These are phyloP conservation scores for Hypoxylon sp. DNA, from an alignment of 2,329 filamentous ascomycete species.

Conservation along the genomic window DNA sequence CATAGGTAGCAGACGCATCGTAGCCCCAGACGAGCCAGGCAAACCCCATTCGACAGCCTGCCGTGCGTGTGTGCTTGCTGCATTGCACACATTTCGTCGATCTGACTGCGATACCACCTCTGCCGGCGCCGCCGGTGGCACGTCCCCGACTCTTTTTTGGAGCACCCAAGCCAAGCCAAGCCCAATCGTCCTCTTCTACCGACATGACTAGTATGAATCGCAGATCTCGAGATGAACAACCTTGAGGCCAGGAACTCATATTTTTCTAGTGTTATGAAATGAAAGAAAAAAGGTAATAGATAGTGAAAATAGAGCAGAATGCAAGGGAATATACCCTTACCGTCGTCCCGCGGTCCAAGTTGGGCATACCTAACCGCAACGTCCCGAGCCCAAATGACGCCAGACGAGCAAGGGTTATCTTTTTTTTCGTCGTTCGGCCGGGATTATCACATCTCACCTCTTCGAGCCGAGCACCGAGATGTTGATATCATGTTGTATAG, in stretches of 20 bases:
- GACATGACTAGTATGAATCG: neutral
- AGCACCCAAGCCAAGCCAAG: constrained; percentile 5
- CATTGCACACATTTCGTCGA: constrained; percentile 32
- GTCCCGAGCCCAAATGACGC: constrained; percentile 42
- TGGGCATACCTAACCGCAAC: constrained; percentile 40
- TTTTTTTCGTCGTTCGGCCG: constrained; percentile 14
- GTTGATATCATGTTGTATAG: neutral
- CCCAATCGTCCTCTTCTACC: neutral
- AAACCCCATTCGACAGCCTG: constrained; percentile 21
- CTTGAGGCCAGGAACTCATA: neutral
- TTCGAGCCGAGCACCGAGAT: constrained; percentile 22
- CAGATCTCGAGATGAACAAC: neutral
- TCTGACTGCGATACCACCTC: constrained; percentile 36
- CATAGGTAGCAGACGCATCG: constrained; percentile 23
- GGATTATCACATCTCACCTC: constrained; percentile 30
- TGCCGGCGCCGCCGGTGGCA: constrained; percentile 27
- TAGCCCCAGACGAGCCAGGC: constrained; percentile 10
- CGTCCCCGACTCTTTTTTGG: constrained; percentile 3
- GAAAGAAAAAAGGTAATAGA: too few species aligned
- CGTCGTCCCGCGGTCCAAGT: constrained; percentile 15
- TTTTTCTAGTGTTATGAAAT: too few species aligned
- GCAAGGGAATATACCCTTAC: neutral
- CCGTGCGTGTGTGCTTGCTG: constrained; percentile 4
- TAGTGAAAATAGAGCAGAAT: neutral
- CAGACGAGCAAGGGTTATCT: constrained; percentile 39